Evolutionary conservation across 495 filamentous ascomycete genomes (phyloP).

Genomic region (Hyaloscypha variabilis): DNA sequence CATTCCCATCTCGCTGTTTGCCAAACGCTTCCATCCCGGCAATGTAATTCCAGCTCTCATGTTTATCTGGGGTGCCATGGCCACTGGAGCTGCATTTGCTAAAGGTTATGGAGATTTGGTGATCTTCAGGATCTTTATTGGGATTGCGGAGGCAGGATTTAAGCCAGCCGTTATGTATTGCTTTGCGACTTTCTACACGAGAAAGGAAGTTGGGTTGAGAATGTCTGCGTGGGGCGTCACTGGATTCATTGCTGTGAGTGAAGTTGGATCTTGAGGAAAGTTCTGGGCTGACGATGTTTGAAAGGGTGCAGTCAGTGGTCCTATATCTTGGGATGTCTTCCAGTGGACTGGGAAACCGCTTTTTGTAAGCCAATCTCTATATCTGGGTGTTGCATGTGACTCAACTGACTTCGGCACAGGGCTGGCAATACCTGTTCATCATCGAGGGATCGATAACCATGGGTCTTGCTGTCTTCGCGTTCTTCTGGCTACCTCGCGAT

Average conservation of each 20-base stretch:
- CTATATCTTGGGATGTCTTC: constrained; percentile 36
- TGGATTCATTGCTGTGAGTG: constrained; percentile 73
- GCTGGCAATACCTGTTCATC: too few relatives aligned
- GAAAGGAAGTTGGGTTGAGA: constrained; percentile 75
- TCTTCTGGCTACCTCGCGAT: not conserved
- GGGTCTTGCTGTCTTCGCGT: not conserved
- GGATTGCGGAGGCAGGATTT: constrained; percentile 75
- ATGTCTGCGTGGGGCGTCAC: constrained; percentile 76
- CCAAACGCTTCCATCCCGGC: constrained; percentile 65
- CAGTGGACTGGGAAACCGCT: constrained; percentile 44
- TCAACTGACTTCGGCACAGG: too few relatives aligned
- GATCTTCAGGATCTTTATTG: constrained; percentile 66
- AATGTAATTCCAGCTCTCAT: constrained; percentile 67
- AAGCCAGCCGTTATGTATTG: constrained; percentile 67
- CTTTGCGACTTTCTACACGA: constrained; percentile 65
- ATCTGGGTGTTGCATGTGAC: too few relatives aligned
- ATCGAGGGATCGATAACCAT: too few relatives aligned
- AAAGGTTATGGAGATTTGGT: constrained; percentile 69
- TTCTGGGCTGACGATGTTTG: too few relatives aligned
- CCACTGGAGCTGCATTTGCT: constrained; percentile 41
- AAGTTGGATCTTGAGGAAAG: too few relatives aligned
- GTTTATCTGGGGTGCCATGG: constrained; percentile 44
- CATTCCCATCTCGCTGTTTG: constrained; percentile 63
- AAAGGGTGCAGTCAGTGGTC: constrained; percentile 45
- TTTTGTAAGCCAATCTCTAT: constrained; percentile 55